Evolutionary conservation across 1,139 yeast species (phyloP).

Genomic region (Casaregolazyma lundiana): DNA sequence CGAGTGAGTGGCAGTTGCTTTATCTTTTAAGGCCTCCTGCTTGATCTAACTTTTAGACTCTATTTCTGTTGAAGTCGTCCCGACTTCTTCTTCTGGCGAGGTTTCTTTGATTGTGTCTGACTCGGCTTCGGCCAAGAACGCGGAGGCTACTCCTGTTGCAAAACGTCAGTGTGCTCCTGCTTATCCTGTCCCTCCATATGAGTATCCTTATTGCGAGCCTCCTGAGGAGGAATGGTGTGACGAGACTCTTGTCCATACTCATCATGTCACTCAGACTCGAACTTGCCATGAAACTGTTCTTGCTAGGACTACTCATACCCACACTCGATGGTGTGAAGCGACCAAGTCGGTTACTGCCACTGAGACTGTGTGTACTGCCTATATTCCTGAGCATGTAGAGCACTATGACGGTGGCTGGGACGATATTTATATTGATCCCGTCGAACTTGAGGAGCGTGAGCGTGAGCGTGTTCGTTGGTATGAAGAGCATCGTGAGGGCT

Average conservation of each 20-base stretch:
- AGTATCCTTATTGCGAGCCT: constrained; percentile 1
- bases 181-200: constrained; percentile 2
- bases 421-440: constrained; percentile 9
- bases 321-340: not conserved
- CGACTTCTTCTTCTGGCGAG: not conserved
- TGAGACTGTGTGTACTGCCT: constrained; percentile 9
- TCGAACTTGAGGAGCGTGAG: not conserved
- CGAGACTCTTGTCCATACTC: constrained; percentile 6
- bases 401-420: constrained; percentile 12
- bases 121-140: constrained; percentile 7
- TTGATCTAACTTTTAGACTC: constrained; percentile 4
- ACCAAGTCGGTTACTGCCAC: constrained; percentile 2
- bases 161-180: constrained; percentile 4
- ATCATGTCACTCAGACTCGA: constrained; percentile 1
- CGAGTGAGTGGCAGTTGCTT: not conserved
- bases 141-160: constrained; percentile 3
- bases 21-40: not conserved
- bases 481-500: not conserved
- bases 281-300: constrained; percentile 3
- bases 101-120: not conserved
- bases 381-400: constrained; percentile 1
- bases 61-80: constrained; percentile 3
- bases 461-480: too few species aligned
- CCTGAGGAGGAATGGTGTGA: constrained; percentile 6
- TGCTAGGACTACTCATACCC: constrained; percentile 5